A percentile compares a stretch with the other conserved stretches of the same genome.
phyloP scores from a whole-genome alignment of 495 filamentous ascomycete species.

The Pyrenula aspistea region DNA sequence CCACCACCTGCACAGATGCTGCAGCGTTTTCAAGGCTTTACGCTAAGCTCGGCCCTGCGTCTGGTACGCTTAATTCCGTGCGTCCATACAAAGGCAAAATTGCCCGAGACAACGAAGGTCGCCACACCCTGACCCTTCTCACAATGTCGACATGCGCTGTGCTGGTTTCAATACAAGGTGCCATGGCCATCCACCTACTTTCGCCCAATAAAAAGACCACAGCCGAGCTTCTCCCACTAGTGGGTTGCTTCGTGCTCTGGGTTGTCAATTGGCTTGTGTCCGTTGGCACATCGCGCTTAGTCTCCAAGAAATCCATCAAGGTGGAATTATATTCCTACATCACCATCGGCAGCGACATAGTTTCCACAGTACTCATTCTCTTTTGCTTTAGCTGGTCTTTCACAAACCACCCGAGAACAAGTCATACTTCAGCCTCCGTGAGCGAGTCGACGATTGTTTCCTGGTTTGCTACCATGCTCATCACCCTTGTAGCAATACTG shows the following conservation, averaged over 20 bases:
- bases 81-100: not conserved
- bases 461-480: not conserved
- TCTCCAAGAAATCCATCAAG: not conserved
- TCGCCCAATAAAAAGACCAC: not conserved
- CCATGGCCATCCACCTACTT: not conserved
- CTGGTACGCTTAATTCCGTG: not conserved
- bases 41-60: not conserved
- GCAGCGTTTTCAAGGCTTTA: not conserved
- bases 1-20: not conserved
- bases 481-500: not conserved
- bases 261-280: not conserved
- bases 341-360: not conserved
- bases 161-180: not conserved
- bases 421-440: not conserved
- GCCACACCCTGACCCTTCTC: not conserved
- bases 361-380: not conserved
- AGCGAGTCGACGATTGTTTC: not conserved
- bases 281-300: not conserved
- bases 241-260: not conserved
- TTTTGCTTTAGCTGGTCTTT: not conserved
- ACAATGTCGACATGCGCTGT: not conserved
- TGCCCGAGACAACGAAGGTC: not conserved
- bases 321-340: not conserved
- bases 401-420: not conserved
- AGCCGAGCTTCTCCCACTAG: not conserved